phyloP scores from a whole-genome alignment of 495 filamentous ascomycete species.

The Penicillium chermesinum region DNA sequence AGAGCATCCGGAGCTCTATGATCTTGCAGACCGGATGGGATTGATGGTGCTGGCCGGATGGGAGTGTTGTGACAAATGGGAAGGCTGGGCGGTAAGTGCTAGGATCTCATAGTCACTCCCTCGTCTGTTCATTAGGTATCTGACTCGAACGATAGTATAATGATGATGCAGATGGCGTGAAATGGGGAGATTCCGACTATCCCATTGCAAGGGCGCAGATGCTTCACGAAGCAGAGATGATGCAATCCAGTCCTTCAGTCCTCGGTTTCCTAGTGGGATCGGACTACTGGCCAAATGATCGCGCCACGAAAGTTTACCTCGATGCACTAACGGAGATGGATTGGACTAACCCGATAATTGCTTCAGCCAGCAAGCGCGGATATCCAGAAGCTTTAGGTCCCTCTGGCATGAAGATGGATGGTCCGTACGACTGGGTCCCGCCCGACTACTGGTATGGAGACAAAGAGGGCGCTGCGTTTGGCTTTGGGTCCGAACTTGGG shows the following conservation, averaged over 20 bases:
- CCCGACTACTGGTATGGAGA: slow-evolving; percentile 59
- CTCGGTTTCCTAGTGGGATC: slow-evolving; percentile 55
- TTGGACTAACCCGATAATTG: slow-evolving; percentile 54
- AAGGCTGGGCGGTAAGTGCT: slow-evolving; percentile 47
- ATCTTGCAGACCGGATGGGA: slow-evolving; percentile 53
- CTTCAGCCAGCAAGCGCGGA: slow-evolving; percentile 52
- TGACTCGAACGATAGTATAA: slow-evolving; percentile 42
- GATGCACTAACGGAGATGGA: slow-evolving; percentile 44
- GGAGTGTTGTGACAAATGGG: slow-evolving; percentile 70
- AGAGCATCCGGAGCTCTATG: slow-evolving; percentile 56
- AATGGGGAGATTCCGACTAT: slow-evolving; percentile 53
- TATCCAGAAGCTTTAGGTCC: slow-evolving; percentile 47
- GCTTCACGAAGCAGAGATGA: slow-evolving; percentile 55
- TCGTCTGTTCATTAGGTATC: background rate
- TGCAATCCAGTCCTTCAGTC: slow-evolving; percentile 54
- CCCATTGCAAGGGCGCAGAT: slow-evolving; percentile 48
- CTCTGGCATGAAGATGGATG: slow-evolving; percentile 62
- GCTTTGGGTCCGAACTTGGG: slow-evolving; percentile 58
- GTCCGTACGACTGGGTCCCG: slow-evolving; percentile 64
- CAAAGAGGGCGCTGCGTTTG: slow-evolving; percentile 52
- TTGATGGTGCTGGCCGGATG: slow-evolving; percentile 60
- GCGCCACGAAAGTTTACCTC: slow-evolving; percentile 48
- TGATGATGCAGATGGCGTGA: slow-evolving; percentile 41
- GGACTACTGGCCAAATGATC: slow-evolving; percentile 59
- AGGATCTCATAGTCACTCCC: background rate